Percentiles rank a stretch among this genome's conserved stretches.
These are phyloP conservation scores for Xanthoconium purpureum DNA, from an alignment of 768 basidiomycete species.

Conservation along the genomic window DNA sequence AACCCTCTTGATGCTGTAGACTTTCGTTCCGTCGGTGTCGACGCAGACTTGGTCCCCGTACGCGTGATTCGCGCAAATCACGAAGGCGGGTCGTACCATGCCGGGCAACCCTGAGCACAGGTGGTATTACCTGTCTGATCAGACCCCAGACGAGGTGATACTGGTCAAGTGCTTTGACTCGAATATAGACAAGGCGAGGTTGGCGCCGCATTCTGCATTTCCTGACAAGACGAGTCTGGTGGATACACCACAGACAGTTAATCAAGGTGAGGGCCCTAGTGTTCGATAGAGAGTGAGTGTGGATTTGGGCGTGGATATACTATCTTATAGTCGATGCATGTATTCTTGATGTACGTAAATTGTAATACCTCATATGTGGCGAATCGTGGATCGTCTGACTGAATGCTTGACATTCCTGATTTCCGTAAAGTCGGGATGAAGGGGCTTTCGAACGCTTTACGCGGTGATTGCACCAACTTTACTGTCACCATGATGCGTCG, in stretches of 20 bases:
- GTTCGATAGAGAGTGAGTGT: not conserved
- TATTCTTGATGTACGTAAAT: no score
- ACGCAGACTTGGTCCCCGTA: slow-evolving; percentile 10
- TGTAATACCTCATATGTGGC: no score
- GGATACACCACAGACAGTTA: not conserved
- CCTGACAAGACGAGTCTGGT: slow-evolving; percentile 16
- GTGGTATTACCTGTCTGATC: slow-evolving; percentile 38
- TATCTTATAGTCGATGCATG: no score
- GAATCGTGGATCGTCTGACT: no score
- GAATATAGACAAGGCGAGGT: slow-evolving; percentile 31
- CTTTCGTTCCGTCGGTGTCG: not conserved
- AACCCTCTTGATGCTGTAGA: not conserved
- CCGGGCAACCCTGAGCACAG: slow-evolving; percentile 33
- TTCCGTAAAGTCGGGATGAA: no score
- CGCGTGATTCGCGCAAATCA: slow-evolving; percentile 33
- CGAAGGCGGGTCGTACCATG: slow-evolving; percentile 20
- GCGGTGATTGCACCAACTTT: no score
- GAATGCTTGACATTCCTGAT: no score
- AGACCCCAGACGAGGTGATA: slow-evolving; percentile 36
- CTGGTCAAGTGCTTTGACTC: slow-evolving; percentile 44
- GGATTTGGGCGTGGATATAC: no score
- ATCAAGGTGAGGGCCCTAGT: not conserved
- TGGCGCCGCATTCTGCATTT: slow-evolving; percentile 33
- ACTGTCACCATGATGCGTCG: no score
- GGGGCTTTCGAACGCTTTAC: no score